Percentiles rank a stretch among this genome's conserved stretches.
phyloP scores from a whole-genome alignment of 345 rosid species.

The Anastatica hierochuntica region DNA sequence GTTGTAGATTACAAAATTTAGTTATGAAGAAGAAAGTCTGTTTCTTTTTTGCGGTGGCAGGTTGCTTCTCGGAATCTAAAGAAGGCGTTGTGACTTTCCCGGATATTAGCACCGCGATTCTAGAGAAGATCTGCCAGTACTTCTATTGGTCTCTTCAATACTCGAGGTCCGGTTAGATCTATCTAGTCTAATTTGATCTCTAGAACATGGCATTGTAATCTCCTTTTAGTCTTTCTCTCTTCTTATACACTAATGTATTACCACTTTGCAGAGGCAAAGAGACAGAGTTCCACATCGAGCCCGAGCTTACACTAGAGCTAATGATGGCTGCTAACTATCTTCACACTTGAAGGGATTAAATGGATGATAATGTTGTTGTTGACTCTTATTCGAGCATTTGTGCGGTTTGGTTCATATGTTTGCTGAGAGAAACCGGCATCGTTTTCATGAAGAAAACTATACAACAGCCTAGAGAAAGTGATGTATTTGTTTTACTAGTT shows the following conservation, averaged over 20 bases:
- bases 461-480: no score
- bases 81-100: constrained; percentile 78
- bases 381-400: constrained; percentile 9
- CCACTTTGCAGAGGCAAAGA: constrained; percentile 50
- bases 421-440: background rate
- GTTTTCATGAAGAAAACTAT: no score
- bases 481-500: no score
- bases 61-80: constrained; percentile 63
- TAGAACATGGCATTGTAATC: background rate
- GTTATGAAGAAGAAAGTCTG: background rate
- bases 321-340: constrained; percentile 80
- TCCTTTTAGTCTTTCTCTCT: background rate
- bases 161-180: constrained; percentile 42
- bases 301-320: constrained; percentile 59
- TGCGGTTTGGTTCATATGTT: background rate
- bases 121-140: constrained; percentile 87
- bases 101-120: constrained; percentile 66
- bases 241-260: background rate
- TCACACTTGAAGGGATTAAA: constrained; percentile 30
- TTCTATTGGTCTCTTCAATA: constrained; percentile 86
- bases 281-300: constrained; percentile 60
- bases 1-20: background rate
- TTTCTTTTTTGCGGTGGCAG: constrained; percentile 24
- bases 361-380: background rate
- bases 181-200: background rate